These are phyloP conservation scores for Balakata baccata DNA, from an alignment of 345 rosid genomes.

Conservation along the genomic window DNA sequence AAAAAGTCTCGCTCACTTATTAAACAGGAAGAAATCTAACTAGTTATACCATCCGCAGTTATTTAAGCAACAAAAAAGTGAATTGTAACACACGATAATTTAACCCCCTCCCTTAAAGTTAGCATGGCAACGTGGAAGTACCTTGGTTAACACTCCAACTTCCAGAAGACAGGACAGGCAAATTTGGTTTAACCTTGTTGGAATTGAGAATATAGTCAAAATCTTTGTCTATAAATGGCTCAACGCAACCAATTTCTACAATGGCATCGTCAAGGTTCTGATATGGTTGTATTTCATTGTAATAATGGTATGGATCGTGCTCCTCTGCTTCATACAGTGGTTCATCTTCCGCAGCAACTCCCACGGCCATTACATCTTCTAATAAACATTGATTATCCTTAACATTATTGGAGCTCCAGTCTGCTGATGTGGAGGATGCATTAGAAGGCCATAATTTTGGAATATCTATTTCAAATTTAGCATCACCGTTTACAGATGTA, in stretches of 20 bases:
- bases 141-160: conserved; percentile 66
- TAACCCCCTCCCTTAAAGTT: not conserved
- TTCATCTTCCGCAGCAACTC: conserved; percentile 21
- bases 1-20: conserved; percentile 7
- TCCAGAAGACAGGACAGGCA: conserved; percentile 61
- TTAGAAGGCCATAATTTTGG: conserved; percentile 10
- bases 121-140: conserved; percentile 23
- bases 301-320: conserved; percentile 8
- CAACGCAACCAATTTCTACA: conserved; percentile 28
- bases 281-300: conserved; percentile 14
- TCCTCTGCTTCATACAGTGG: conserved; percentile 7
- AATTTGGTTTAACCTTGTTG: conserved; percentile 34
- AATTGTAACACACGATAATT: not conserved
- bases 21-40: not conserved
- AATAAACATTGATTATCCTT: conserved; percentile 17
- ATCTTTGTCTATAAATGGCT: conserved; percentile 46
- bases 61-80: not conserved
- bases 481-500: conserved; percentile 18
- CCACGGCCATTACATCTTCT: not conserved
- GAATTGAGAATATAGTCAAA: conserved; percentile 38
- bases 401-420: conserved; percentile 20
- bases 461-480: conserved; percentile 21
- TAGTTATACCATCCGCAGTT: not conserved
- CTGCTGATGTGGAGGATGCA: conserved; percentile 23
- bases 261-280: conserved; percentile 33